Evolutionary conservation across 2,329 filamentous ascomycete genomes (phyloP).

Genomic region (Pseudogymnoascus sp.): DNA sequence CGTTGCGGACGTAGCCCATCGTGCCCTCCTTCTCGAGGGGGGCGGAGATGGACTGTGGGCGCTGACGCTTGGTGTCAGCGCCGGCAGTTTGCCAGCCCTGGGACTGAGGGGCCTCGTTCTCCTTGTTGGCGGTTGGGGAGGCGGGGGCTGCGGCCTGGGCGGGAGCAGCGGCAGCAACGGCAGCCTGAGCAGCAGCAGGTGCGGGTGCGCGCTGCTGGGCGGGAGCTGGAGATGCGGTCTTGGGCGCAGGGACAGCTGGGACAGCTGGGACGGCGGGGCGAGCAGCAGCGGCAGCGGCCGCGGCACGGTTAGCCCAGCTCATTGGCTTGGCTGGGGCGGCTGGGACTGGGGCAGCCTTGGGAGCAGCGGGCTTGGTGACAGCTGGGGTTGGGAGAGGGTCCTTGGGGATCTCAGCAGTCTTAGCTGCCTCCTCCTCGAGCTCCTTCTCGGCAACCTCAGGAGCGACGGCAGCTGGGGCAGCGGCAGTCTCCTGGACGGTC

Average conservation of each 20-base stretch:
- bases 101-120: conserved; percentile 24
- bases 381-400: conserved; percentile 49
- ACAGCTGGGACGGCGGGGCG: conserved; percentile 40
- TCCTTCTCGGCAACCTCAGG: conserved; percentile 17
- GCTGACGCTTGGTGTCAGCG: conserved; percentile 68
- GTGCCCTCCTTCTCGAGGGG: conserved; percentile 64
- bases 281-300: conserved; percentile 48
- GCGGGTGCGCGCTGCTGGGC: conserved; percentile 45
- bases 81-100: conserved; percentile 76
- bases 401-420: conserved; percentile 53
- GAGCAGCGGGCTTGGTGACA: conserved; percentile 30
- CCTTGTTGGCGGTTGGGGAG: conserved; percentile 34
- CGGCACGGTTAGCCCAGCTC: conserved; percentile 65
- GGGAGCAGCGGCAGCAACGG: conserved; percentile 28
- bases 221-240: conserved; percentile 45
- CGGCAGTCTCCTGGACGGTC: conserved; percentile 31
- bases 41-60: conserved; percentile 57
- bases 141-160: conserved; percentile 41
- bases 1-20: conserved; percentile 90
- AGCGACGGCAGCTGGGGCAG: conserved; percentile 14
- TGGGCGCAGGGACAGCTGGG: conserved; percentile 38
- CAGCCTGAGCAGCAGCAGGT: conserved; percentile 32
- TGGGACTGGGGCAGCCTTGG: conserved; percentile 37
- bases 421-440: conserved; percentile 27
- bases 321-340: conserved; percentile 53